These are phyloP conservation scores for Ganoderma resinaceum DNA, from an alignment of 1,284 basidiomycete species.

Conservation along the genomic window DNA sequence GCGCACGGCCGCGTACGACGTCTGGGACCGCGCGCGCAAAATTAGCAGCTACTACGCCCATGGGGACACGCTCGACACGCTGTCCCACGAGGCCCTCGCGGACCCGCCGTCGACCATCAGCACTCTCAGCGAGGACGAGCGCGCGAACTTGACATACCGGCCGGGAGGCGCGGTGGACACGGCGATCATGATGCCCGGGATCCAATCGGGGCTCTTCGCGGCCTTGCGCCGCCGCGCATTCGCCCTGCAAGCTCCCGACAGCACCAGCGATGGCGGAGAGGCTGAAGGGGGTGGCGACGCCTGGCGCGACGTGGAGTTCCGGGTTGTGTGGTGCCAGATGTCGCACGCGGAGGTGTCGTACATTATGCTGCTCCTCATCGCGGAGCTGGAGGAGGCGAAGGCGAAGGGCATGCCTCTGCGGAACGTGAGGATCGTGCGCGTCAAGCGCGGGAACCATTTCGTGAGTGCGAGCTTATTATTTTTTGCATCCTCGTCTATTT, in stretches of 20 bases:
- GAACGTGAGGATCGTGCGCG: slow-evolving; percentile 11
- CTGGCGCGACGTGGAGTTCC: slow-evolving; percentile 23
- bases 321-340: slow-evolving; percentile 21
- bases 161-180: slow-evolving; percentile 20
- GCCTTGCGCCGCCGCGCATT: background rate
- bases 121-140: slow-evolving; percentile 25
- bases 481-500: background rate
- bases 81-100: slow-evolving; percentile 14
- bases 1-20: background rate
- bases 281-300: background rate
- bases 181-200: slow-evolving; percentile 10
- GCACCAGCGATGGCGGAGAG: background rate
- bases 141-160: slow-evolving; percentile 7
- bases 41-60: slow-evolving; percentile 32
- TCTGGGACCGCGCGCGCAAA: background rate
- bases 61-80: slow-evolving; percentile 22
- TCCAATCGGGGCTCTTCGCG: slow-evolving; percentile 1
- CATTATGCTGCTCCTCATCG: slow-evolving; percentile 8
- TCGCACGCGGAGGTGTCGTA: slow-evolving; percentile 21
- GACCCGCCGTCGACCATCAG: slow-evolving; percentile 24
- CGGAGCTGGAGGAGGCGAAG: slow-evolving; percentile 15
- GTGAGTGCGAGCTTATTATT: slow-evolving; percentile 14
- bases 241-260: background rate
- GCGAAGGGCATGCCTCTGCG: slow-evolving; percentile 10
- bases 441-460: slow-evolving; percentile 26